Conservation (phyloP, 306 rosid species). For the Sechiopsis laciniata region DNA sequence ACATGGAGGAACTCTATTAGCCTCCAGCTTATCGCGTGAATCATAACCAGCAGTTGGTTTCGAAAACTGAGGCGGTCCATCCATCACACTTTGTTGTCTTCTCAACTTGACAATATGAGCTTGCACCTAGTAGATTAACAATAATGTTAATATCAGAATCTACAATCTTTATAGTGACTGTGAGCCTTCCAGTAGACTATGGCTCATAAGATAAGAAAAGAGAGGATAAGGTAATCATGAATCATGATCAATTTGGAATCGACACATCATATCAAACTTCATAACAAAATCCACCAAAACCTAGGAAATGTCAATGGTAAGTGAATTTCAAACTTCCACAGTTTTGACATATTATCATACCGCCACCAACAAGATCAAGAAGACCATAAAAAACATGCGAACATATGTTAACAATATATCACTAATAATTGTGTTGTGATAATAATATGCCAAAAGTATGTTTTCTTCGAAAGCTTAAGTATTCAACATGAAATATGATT, state of each 20-base stretch:
- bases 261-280: neutral
- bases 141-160: constrained; percentile 19
- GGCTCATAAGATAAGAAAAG: neutral
- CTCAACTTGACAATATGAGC: constrained; percentile 77
- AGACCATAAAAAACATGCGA: neutral
- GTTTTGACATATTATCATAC: constrained; percentile 2
- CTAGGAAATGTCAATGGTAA: neutral
- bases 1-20: constrained; percentile 12
- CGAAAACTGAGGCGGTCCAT: constrained; percentile 62
- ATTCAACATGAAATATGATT: constrained; percentile 6
- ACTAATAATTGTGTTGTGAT: too few relatives aligned
- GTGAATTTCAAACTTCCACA: constrained; percentile 4
- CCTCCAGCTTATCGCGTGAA: constrained; percentile 13
- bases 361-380: neutral
- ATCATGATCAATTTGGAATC: neutral
- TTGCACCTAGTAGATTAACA: constrained; percentile 65
- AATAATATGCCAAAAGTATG: neutral
- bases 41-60: constrained; percentile 69
- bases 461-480: neutral
- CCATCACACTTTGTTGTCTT: constrained; percentile 73
- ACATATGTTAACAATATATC: neutral
- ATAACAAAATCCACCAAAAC: neutral
- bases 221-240: neutral
- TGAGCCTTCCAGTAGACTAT: neutral
- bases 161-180: neutral